These are phyloP conservation scores for Hypoxylon rubiginosum DNA, from an alignment of 2,329 filamentous ascomycete genomes.

Conservation along the genomic window DNA sequence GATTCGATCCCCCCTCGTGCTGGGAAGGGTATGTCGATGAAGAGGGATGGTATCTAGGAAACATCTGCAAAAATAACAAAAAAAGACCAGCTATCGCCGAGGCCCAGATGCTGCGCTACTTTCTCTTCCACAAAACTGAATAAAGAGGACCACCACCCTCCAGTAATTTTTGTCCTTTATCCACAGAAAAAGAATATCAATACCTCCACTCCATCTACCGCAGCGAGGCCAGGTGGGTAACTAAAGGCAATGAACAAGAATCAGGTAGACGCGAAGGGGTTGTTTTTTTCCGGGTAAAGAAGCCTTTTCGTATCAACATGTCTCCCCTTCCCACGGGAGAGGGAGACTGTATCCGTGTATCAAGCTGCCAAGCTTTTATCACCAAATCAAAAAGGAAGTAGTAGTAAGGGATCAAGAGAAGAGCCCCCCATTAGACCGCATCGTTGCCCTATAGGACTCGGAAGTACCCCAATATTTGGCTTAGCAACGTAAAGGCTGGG, in stretches of 20 bases:
- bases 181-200: constrained; percentile 42
- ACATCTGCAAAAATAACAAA: constrained; percentile 29
- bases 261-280: constrained; percentile 45
- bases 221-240: constrained; percentile 48
- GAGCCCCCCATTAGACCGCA: constrained; percentile 32
- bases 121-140: constrained; percentile 38
- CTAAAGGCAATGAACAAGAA: constrained; percentile 49
- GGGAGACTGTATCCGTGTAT: constrained; percentile 41
- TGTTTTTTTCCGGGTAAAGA: constrained; percentile 44
- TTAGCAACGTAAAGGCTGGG: constrained; percentile 9
- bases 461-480: constrained; percentile 1
- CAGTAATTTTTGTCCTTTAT: constrained; percentile 47
- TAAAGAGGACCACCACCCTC: constrained; percentile 29
- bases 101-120: constrained; percentile 29
- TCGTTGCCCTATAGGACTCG: constrained; percentile 17
- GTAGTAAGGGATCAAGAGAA: constrained; percentile 11
- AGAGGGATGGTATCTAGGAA: constrained; percentile 37
- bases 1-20: constrained; percentile 30
- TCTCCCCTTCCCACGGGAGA: constrained; percentile 39
- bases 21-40: constrained; percentile 33
- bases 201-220: constrained; percentile 53
- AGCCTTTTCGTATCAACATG: constrained; percentile 51
- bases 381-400: constrained; percentile 44
- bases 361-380: constrained; percentile 37
- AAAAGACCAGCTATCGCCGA: constrained; percentile 42